These are phyloP conservation scores for Myriangium duriaei DNA, from an alignment of 2,329 filamentous ascomycete genomes.

Conservation along the genomic window DNA sequence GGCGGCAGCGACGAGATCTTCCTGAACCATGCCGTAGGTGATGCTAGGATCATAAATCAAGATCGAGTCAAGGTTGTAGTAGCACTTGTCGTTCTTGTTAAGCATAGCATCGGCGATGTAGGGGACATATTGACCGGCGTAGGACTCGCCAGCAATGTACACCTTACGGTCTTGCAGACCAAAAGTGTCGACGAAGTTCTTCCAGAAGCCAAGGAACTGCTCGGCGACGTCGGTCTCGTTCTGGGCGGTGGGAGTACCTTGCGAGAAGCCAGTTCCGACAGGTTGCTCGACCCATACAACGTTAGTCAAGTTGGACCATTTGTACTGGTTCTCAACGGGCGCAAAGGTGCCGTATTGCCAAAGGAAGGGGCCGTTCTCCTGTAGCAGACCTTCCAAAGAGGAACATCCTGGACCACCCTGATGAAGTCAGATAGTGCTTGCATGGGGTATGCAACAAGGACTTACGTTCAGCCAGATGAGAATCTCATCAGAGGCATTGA, in stretches of 20 bases:
- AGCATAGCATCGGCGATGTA: slow-evolving; percentile 65
- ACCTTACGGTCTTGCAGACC: slow-evolving; percentile 44
- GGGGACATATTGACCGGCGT: slow-evolving; percentile 48
- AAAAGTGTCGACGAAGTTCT: slow-evolving; percentile 44
- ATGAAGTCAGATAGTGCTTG: slow-evolving; percentile 14
- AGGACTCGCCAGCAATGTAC: slow-evolving; percentile 63
- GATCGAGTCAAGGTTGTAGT: slow-evolving; percentile 56
- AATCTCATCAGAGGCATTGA: slow-evolving; percentile 35
- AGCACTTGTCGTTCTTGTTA: slow-evolving; percentile 49
- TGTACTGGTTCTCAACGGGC: slow-evolving; percentile 35
- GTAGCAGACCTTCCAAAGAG: slow-evolving; percentile 34
- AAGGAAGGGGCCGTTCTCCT: slow-evolving; percentile 35
- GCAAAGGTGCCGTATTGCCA: slow-evolving; percentile 30
- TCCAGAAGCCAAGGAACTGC: slow-evolving; percentile 39
- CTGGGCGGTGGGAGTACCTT: slow-evolving; percentile 33
- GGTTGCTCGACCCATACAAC: slow-evolving; percentile 35
- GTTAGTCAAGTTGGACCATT: slow-evolving; percentile 30
- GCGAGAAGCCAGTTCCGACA: slow-evolving; percentile 27
- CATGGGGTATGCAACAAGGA: slow-evolving; percentile 8
- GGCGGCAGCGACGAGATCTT: slow-evolving; percentile 40
- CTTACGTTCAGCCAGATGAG: slow-evolving; percentile 31
- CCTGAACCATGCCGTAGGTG: slow-evolving; percentile 39
- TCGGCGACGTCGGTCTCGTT: slow-evolving; percentile 34
- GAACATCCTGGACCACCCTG: slow-evolving; percentile 34
- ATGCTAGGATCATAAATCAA: slow-evolving; percentile 62